Base-by-base conservation (phyloP, 495 filamentous ascomycete species). In the Aspergillus funiculosus region DNA sequence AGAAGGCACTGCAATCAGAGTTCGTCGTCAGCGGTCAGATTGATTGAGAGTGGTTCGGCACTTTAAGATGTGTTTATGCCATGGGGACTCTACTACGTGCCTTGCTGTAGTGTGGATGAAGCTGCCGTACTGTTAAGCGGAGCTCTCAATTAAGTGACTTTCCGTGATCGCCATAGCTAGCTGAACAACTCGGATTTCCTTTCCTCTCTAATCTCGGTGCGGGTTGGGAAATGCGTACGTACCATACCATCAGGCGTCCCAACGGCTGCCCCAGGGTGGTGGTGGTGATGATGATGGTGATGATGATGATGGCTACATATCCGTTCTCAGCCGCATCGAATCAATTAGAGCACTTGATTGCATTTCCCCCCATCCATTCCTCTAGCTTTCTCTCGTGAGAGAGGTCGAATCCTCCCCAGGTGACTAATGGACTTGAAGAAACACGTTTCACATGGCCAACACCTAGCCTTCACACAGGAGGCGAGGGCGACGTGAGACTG, bases 401-500 rank as follows among this genome's bases (percentile, higher is more conserved):
- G n/a, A n/a, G n/a, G n/a, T n/a, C n/a, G n/a, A n/a, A n/a, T n/a
- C n/a, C n/a, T n/a, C n/a, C n/a, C n/a, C n/a, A n/a, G n/a, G 32
- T 7, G 18, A 30, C 28, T 4, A 34, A 34, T 34, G 30, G 6
- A 34, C 13, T 34, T 8, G 4, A 3, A 30, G 32, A 36, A 36
- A 20, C 32, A 10, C 15, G 2, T 11, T 36, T 36, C 32, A 36
- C 32, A 36, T 7, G 32, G 17, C 32, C 32, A 10, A 20, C 1
- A 29, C 39, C 30, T 4, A 41, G 14, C 13, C 39, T 41, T 29
- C n/a, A 29, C 24, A n/a, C n/a, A n/a, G n/a, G 19, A 26, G 25
- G 39, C 39, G 24, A 41, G n/a, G 39, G 39, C 25, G 39, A 41
- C 5, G 39, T 25, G n/a, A 17, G 39, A 29, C 35, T 51, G 3